Evolutionary conservation across 2,329 filamentous ascomycete species (phyloP), one percentile per base, ranked within the genome.

Genomic region (Aureobasidium sp.): DNA sequence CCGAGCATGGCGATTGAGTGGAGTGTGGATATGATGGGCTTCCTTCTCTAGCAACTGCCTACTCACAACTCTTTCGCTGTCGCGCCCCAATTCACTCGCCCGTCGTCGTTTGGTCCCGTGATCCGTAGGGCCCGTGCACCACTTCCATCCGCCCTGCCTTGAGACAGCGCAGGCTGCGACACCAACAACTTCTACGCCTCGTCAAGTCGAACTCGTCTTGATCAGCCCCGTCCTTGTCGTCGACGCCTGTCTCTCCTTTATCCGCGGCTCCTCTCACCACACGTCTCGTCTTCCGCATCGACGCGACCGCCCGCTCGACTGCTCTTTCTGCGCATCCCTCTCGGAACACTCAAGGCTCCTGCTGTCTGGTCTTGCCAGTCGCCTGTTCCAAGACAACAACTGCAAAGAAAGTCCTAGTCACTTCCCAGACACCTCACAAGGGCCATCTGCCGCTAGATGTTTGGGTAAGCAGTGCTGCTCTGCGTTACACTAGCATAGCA

Each of bases 1-100:
- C 80, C 81, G 77, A 85, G 77, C 82, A 84, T 84, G 74, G 68
- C 75, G 72, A 59, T 49, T 41, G 57, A 49, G 57, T 59, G 45
- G 27, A 50, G 36, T 54, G 57, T 41, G 57, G 41, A 50, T 59
- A 39, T 37, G 54, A 48, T 49, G 15, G 27, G 15, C 55, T 27
- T 49, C 55, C 44, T 59, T 30, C 55, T 59, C 34, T 48, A 32
- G 16, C 39, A 15, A 50, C 48, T 37, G 32, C 48, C 48, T 34
- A 41, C 32, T 16, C 30, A 54, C 52, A 30, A 54, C 52, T 54
- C 52, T 54, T 54, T 54, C 52, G 52, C 52, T 4, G 36, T 54
- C 39, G 37, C 53, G 41, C 53, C 41, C 53, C 41, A 44, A 42
- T 11, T 25, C 50, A 29, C 34, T 39, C 36, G 50, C n/a, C 50